A percentile compares a stretch with the other conserved stretches of the same genome.
Evolutionary conservation across 2,329 filamentous ascomycete species (phyloP).

Genomic region (Trichoderma arundinaceum): DNA sequence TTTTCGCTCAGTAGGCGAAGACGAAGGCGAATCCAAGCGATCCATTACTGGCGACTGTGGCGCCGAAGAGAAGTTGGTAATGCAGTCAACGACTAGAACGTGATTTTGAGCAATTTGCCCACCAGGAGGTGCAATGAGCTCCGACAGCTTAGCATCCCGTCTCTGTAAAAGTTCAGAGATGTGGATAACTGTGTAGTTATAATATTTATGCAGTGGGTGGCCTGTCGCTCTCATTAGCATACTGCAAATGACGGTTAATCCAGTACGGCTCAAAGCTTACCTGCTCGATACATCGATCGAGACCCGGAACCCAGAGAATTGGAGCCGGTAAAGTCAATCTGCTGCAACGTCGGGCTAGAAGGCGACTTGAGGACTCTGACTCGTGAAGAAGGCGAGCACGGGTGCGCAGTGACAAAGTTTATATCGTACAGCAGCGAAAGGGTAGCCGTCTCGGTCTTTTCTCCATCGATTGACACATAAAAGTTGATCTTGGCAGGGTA

Average conservation of each 20-base stretch:
- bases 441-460: slow-evolving; percentile 49
- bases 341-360: slow-evolving; percentile 63
- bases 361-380: slow-evolving; percentile 65
- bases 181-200: slow-evolving; percentile 64
- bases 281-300: slow-evolving; percentile 55
- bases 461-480: slow-evolving; percentile 47
- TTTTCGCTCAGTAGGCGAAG: slow-evolving; percentile 43
- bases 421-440: slow-evolving; percentile 62
- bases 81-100: slow-evolving; percentile 68
- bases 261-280: slow-evolving; percentile 42
- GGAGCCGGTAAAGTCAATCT: slow-evolving; percentile 58
- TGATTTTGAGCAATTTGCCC: slow-evolving; percentile 42
- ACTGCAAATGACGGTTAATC: not conserved
- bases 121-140: slow-evolving; percentile 49
- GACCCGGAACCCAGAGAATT: slow-evolving; percentile 52
- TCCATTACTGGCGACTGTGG: slow-evolving; percentile 56
- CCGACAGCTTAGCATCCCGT: slow-evolving; percentile 52
- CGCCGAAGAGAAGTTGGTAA: slow-evolving; percentile 57
- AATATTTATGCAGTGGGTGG: slow-evolving; percentile 68
- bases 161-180: slow-evolving; percentile 61
- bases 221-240: slow-evolving; percentile 46
- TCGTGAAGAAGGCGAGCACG: slow-evolving; percentile 63
- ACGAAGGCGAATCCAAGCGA: slow-evolving; percentile 41
- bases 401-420: slow-evolving; percentile 69
- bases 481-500: slow-evolving; percentile 47